Base-by-base conservation (phyloP, 2,329 filamentous ascomycete species). In the Fusarium fracticaudum region DNA sequence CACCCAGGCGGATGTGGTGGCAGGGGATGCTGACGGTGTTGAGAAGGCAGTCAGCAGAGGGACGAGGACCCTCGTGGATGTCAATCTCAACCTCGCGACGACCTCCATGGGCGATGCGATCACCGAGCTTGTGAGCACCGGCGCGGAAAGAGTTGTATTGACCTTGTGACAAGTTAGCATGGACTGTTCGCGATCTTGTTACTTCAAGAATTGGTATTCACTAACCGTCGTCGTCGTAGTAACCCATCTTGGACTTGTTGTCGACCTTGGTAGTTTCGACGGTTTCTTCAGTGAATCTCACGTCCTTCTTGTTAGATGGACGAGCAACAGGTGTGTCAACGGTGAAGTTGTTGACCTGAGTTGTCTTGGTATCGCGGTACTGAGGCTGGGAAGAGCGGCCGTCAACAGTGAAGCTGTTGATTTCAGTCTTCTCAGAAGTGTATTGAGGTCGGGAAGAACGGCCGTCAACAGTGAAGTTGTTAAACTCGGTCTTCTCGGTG, bases 1-100 rank as follows among this genome's bases (percentile, higher is more conserved):
- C 96, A 85, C 96, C 96, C 81, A 98, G 94, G 88, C 96, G 96
- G 88, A 99, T 96, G 90, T 98, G 97, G 91, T 99, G 94, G 93
- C 95, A 98, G 77, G 97, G 96, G 86, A 99, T 98, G 83, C 95
- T 96, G 85, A 98, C 95, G 80, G 94, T 97, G 90, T 96, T 95
- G 83, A 92, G 89, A 69, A 87, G 78, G 76, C 82, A 81, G 55
- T 54, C 66, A 38, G 37, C 50, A 14, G 44, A 29, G 33, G 65
- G 37, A 20, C 65, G 43, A n/a, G 66, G 48, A 41, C 37, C 57
- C 51, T 79, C 77, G 44, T 76, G 77, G 64, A 81, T 79, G 81
- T 89, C 86, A 75, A 84, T 80, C 78, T 89, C 86, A 75, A 85
- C 82, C 77, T 88, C 85, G 63, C 88, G 86, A 73, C 81, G 83